phyloP scores from a whole-genome alignment of 441 rosid genomes.

The Corymbia citriodora region DNA sequence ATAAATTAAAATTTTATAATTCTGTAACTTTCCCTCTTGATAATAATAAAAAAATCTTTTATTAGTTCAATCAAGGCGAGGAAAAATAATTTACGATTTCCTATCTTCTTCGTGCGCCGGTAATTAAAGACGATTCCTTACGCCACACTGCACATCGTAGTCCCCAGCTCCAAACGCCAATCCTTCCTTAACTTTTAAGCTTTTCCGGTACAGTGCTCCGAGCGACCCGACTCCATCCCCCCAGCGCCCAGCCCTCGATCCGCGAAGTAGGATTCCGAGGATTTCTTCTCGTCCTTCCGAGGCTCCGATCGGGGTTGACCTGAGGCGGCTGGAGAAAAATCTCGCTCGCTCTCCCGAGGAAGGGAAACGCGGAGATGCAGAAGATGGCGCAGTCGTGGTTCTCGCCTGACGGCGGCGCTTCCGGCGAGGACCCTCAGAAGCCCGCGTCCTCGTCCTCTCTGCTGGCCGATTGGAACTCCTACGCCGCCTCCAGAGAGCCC shows the following conservation, averaged over 20 bases:
- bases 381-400: conserved; percentile 67
- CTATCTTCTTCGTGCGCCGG: background rate
- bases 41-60: too few species aligned
- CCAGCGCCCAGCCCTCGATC: background rate
- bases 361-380: conserved; percentile 3
- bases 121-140: background rate
- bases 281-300: background rate
- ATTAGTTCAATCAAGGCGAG: background rate
- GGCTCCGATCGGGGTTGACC: background rate
- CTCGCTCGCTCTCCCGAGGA: background rate
- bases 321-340: background rate
- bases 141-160: background rate
- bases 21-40: too few species aligned
- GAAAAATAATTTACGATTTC: background rate
- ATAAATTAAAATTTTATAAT: too few species aligned
- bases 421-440: conserved; percentile 31
- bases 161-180: background rate
- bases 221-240: background rate
- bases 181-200: background rate
- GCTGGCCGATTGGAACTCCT: conserved; percentile 86
- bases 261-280: background rate
- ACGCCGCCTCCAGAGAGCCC: conserved; percentile 48
- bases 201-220: background rate
- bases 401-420: conserved; percentile 29
- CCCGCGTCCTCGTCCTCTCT: conserved; percentile 62